Evolutionary conservation across 2,329 filamentous ascomycete species (phyloP).

Genomic region (Cladobotryum protrusum): DNA sequence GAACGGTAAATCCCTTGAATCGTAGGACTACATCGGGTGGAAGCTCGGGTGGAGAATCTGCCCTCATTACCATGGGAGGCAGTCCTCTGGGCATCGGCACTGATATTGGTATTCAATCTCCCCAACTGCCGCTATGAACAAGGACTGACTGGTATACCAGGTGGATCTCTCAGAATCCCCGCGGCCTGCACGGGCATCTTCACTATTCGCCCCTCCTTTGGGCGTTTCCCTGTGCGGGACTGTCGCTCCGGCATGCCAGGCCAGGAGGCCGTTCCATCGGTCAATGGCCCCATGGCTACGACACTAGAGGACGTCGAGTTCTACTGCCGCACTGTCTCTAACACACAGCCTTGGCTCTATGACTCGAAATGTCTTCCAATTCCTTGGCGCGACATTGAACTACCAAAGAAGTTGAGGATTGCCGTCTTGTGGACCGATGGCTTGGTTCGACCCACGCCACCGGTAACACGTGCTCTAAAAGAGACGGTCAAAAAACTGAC

Average conservation of each 20-base stretch:
- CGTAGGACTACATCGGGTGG: slow-evolving; percentile 56
- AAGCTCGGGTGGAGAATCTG: slow-evolving; percentile 61
- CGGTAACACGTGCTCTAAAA: slow-evolving; percentile 51
- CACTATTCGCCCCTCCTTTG: slow-evolving; percentile 49
- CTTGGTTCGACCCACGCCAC: slow-evolving; percentile 59
- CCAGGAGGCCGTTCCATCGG: slow-evolving; percentile 57
- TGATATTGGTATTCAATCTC: slow-evolving; percentile 42
- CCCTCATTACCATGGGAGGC: slow-evolving; percentile 53
- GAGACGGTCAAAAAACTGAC: slow-evolving; percentile 38
- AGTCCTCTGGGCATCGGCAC: slow-evolving; percentile 57
- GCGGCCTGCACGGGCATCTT: slow-evolving; percentile 54
- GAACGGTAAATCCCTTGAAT: slow-evolving; percentile 57
- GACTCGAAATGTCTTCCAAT: slow-evolving; percentile 55
- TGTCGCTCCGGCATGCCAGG: slow-evolving; percentile 54
- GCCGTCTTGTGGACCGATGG: slow-evolving; percentile 61
- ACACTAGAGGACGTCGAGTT: slow-evolving; percentile 49
- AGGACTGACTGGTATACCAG: slow-evolving; percentile 16
- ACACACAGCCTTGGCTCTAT: slow-evolving; percentile 46
- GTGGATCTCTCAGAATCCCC: slow-evolving; percentile 47
- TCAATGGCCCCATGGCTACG: slow-evolving; percentile 57
- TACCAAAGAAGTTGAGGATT: slow-evolving; percentile 42
- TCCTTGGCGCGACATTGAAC: slow-evolving; percentile 41
- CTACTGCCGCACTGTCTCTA: slow-evolving; percentile 48
- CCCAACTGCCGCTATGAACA: too few relatives aligned
- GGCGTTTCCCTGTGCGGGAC: slow-evolving; percentile 51